phyloP scores from a whole-genome alignment of 768 basidiomycete genomes.

The Suillus fuscotomentosus region DNA sequence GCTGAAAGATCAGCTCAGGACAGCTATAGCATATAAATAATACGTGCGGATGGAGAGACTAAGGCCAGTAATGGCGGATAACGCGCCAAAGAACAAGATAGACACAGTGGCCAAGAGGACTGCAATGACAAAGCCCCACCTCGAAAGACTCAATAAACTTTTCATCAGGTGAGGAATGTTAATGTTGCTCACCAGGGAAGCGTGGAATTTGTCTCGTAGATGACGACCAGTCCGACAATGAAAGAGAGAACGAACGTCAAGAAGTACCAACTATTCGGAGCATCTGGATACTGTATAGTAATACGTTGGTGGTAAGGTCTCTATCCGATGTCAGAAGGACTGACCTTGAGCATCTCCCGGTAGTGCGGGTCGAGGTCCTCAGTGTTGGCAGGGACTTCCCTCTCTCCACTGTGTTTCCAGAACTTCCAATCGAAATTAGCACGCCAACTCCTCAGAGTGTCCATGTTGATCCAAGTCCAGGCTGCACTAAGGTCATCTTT shows the following conservation, averaged over 20 bases:
- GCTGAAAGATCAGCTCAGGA: background rate
- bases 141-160: background rate
- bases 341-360: conserved; percentile 47
- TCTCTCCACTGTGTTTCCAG: conserved; percentile 23
- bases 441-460: conserved; percentile 28
- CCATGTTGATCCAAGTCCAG: conserved; percentile 46
- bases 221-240: conserved; percentile 51
- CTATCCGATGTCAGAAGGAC: conserved; percentile 14
- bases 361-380: conserved; percentile 54
- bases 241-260: conserved; percentile 29
- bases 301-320: background rate
- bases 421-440: conserved; percentile 39
- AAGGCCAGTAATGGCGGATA: conserved; percentile 48
- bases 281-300: conserved; percentile 30
- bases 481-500: conserved; percentile 44
- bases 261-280: conserved; percentile 33
- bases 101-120: conserved; percentile 49
- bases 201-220: conserved; percentile 52
- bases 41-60: conserved; percentile 18
- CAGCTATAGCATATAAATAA: background rate
- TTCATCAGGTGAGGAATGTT: background rate
- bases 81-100: conserved; percentile 52
- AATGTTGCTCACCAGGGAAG: conserved; percentile 47
- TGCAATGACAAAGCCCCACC: conserved; percentile 54
- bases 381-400: conserved; percentile 30